Evolutionary conservation across 805 yeast genomes (phyloP), one percentile per base, ranked within the genome.

Genomic region (Barnettozyma sucrosica): DNA sequence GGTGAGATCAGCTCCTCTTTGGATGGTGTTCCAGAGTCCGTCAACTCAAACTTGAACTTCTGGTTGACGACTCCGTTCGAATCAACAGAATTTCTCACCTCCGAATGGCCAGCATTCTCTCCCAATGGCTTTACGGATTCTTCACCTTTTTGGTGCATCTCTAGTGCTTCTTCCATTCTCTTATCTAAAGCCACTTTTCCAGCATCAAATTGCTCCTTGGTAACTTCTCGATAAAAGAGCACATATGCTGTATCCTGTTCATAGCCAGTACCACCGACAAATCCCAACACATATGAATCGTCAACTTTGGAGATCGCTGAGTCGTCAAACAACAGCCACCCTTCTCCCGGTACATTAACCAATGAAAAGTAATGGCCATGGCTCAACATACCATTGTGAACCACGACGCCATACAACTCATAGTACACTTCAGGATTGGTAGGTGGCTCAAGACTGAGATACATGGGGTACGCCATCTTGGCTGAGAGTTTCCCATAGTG

Each of bases 301-400:
- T 83, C 89, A 9, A 93, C 89, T 14, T 84, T 69, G 62, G 92
- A 97, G 2, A 92, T 97, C 5, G 93, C 82, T 64, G 93, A 98
- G 64, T 93, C 99, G 63, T 93, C 99, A 67, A 87, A 93, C 48
- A 93, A 67, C 26, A 93, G 68, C 99, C 99, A 93, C 0, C 96
- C 90, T 36, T 79, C 77, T 20, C 76, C 72, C 46, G 77, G 81
- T 5, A 89, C 83, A 61, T 89, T 89, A 50, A 93, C 84, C 5
- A 93, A 69, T 0, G 96, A 77, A 9, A 93, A 92, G 64, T 93
- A 93, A 63, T 93, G 99, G 0, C 99, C 99, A 66, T 90, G 97
- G 69, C 89, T 89, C 1, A 98, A 97, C 4, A 97, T 95, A 6
- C 99, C 99, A 55, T 93, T 81, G 62, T 93, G 99, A 10, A 93